These are phyloP conservation scores for Cryptosporidium xiaoi DNA, from an alignment of 169 alveolate species.

Conservation along the genomic window DNA sequence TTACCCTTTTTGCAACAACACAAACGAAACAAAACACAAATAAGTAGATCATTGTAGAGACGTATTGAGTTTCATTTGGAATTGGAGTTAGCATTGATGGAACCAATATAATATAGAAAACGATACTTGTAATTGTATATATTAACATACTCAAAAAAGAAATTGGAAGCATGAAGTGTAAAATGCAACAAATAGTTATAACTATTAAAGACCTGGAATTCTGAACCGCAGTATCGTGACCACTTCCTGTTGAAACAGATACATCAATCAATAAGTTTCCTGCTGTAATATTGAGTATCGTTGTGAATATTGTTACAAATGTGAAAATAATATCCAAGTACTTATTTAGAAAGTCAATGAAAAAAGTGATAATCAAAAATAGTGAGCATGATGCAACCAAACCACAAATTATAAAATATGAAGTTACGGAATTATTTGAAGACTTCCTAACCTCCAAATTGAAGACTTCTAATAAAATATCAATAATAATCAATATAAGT, in stretches of 20 bases:
- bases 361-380: slow-evolving; percentile 38
- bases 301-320: slow-evolving; percentile 30
- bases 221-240: slow-evolving; percentile 48
- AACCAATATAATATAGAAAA: slow-evolving; percentile 66
- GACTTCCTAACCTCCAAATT: slow-evolving; percentile 16
- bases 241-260: slow-evolving; percentile 1
- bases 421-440: slow-evolving; percentile 42
- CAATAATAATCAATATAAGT: slow-evolving; percentile 29
- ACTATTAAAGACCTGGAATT: slow-evolving; percentile 64
- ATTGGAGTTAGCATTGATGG: slow-evolving; percentile 68
- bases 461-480: slow-evolving; percentile 33
- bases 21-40: slow-evolving; percentile 60
- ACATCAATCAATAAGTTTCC: slow-evolving; percentile 59
- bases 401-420: slow-evolving; percentile 51
- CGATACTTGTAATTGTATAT: slow-evolving; percentile 39
- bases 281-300: slow-evolving; percentile 64
- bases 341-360: slow-evolving; percentile 33
- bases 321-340: slow-evolving; percentile 60
- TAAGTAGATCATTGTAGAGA: slow-evolving; percentile 50
- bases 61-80: slow-evolving; percentile 65
- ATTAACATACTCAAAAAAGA: slow-evolving; percentile 51
- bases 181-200: slow-evolving; percentile 35
- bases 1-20: slow-evolving; percentile 59
- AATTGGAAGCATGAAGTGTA: slow-evolving; percentile 61
- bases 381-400: slow-evolving; percentile 57